Base-by-base conservation (phyloP, 257 asterid species). In the Nemophila menziesii region DNA sequence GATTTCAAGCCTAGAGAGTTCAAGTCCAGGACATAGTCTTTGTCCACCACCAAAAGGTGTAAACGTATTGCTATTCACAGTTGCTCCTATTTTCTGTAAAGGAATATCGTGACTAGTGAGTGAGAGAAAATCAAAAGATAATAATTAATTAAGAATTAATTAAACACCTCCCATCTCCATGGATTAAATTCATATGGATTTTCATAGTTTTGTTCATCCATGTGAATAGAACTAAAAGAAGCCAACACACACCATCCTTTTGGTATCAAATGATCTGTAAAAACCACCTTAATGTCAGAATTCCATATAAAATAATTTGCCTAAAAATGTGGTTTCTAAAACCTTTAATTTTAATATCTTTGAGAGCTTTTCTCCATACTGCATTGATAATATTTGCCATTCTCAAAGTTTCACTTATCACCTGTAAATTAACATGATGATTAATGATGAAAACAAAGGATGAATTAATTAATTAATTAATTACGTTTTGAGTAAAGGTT, bases 1-100 rank as follows among this genome's bases (percentile, higher is more conserved):
- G 60, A 81, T 73, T 60, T 90, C 94, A 6, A 90, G 96, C 67
- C 96, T 74, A 0, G 99, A 72, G 16, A 90, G 94, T 56, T 90
- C 99, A 22, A 81, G 48, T 16, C 96, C 96, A 18, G 99, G 96
- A 39, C 96, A 90, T 5, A 90, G 77, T 63, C 99, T 75, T 52
- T 90, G 99, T 43, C 99, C 99, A 45, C 99, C 99, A 20, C 99
- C 99, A 19, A 90, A 85, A 4, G 99, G 96, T 3, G 99, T 85
- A 49, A 81, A 90, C 3, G 55, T 64, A 52, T 55, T 82, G 78
- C 71, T 77, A 54, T 56, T 74, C 9, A 51, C 63, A 5, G 66
- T 47, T 16, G 51, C 52, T 52, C 72, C 93, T 3, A 47, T 36
- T 46, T 71, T 65, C 96, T 90, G 71, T n/a, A n/a, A n/a, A n/a